phyloP scores from a whole-genome alignment of 352 stramenopile genomes.

The Phytophthora sp. region DNA sequence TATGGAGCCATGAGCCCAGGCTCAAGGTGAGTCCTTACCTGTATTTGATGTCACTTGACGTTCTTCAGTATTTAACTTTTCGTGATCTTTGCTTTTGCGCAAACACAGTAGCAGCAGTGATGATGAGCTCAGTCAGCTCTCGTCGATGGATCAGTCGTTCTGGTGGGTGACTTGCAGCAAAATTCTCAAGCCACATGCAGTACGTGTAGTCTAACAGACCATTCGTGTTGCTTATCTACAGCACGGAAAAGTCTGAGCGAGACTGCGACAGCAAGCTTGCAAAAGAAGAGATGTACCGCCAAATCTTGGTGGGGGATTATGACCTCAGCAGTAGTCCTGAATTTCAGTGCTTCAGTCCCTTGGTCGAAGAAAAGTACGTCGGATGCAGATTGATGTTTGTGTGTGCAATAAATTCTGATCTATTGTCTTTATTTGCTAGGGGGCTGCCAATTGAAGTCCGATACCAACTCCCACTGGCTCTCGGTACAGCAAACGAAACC shows the following conservation, averaged over 20 bases:
- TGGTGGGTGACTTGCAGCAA: slow-evolving; percentile 40
- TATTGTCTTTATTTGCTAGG: slow-evolving; percentile 27
- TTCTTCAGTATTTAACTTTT: no score
- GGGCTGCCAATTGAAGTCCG: slow-evolving; percentile 79
- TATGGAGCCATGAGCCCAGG: slow-evolving; percentile 50
- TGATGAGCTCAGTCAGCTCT: slow-evolving; percentile 79
- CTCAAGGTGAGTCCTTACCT: slow-evolving; percentile 45
- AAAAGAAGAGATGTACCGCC: slow-evolving; percentile 70
- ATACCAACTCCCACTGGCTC: slow-evolving; percentile 78
- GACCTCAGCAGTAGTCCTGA: slow-evolving; percentile 74
- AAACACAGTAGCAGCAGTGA: slow-evolving; percentile 79
- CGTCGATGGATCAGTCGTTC: slow-evolving; percentile 69
- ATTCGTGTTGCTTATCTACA: slow-evolving; percentile 11
- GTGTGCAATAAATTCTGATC: slow-evolving; percentile 8
- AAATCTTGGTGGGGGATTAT: slow-evolving; percentile 61
- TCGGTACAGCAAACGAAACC: slow-evolving; percentile 81
- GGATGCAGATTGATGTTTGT: neutral
- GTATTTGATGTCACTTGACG: no score
- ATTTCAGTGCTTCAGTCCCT: slow-evolving; percentile 69
- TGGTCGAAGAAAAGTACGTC: slow-evolving; percentile 81
- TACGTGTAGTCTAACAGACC: no score
- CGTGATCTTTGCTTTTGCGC: no score
- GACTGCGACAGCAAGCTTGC: slow-evolving; percentile 58
- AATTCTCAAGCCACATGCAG: no score
- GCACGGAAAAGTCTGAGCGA: slow-evolving; percentile 45